These are phyloP conservation scores for Brassica incana DNA, from an alignment of 345 rosid species.

Conservation along the genomic window DNA sequence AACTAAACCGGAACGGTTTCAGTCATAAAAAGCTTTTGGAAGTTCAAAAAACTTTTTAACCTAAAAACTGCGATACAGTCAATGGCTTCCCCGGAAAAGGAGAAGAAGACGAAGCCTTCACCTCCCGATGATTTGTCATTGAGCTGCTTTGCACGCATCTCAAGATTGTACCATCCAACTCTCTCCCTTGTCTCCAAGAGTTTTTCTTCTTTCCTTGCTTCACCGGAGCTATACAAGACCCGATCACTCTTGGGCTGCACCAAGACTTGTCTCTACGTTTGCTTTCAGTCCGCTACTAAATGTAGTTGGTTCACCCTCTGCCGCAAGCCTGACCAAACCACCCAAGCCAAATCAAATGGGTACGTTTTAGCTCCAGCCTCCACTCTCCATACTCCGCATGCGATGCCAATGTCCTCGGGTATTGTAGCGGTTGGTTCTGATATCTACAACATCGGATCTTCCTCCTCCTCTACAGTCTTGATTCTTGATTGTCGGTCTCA, in stretches of 20 bases:
- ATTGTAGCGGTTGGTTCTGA: conserved; percentile 47
- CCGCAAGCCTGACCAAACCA: background rate
- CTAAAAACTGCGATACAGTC: background rate
- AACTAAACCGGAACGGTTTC: background rate
- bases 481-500: background rate
- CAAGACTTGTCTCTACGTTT: background rate
- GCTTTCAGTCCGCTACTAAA: background rate
- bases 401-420: conserved; percentile 34
- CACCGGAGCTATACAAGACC: conserved; percentile 7
- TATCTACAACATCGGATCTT: conserved; percentile 50
- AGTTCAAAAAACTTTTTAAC: background rate
- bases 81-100: background rate
- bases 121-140: background rate
- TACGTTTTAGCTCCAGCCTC: background rate
- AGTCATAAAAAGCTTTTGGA: background rate
- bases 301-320: background rate
- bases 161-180: background rate
- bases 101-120: background rate
- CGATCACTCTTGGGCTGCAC: background rate
- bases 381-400: conserved; percentile 22
- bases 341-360: background rate
- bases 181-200: conserved; percentile 4
- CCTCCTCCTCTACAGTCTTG: background rate
- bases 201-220: background rate
- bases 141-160: background rate